Evolutionary conservation across 768 basidiomycete genomes (phyloP).

Genomic region (Xerocomus brunneocitrinus): DNA sequence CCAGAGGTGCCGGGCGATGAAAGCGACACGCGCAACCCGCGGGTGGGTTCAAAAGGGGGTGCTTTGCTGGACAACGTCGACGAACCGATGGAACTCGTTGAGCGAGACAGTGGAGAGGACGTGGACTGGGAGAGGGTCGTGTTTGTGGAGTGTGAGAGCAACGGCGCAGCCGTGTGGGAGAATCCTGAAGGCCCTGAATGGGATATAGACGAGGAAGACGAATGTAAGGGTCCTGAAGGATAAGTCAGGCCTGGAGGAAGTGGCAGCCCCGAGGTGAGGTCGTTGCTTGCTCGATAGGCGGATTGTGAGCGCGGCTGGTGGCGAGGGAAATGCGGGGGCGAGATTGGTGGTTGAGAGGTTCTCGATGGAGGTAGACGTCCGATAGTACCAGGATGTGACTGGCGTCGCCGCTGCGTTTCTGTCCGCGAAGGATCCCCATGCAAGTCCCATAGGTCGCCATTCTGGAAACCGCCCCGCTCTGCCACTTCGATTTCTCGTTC

Average conservation of each 20-base stretch:
- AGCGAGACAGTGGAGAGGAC: slow-evolving; percentile 25
- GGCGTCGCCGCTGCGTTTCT: slow-evolving; percentile 21
- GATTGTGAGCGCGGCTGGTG: slow-evolving; percentile 28
- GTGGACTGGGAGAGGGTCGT: slow-evolving; percentile 18
- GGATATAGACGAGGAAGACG: slow-evolving; percentile 15
- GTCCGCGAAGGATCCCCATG: slow-evolving; percentile 13
- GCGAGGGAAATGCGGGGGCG: slow-evolving; percentile 25
- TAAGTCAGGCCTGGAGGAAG: slow-evolving; percentile 16
- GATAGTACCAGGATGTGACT: slow-evolving; percentile 29
- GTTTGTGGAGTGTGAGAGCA: slow-evolving; percentile 13
- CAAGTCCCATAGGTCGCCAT: slow-evolving; percentile 14
- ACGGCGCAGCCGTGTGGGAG: slow-evolving; percentile 6
- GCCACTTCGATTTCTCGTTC: slow-evolving; percentile 52
- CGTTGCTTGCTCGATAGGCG: slow-evolving; percentile 17
- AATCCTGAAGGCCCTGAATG: slow-evolving; percentile 15
- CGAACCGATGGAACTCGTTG: slow-evolving; percentile 25
- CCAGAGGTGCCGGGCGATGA: slow-evolving; percentile 17
- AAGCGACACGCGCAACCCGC: slow-evolving; percentile 22
- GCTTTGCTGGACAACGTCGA: slow-evolving; percentile 52
- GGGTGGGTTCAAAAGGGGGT: slow-evolving; percentile 49
- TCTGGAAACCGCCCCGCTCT: slow-evolving; percentile 27
- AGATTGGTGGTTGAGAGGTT: slow-evolving; percentile 16
- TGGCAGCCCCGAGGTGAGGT: slow-evolving; percentile 11
- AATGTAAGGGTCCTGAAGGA: slow-evolving; percentile 8
- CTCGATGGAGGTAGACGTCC: slow-evolving; percentile 20